phyloP scores from a whole-genome alignment of 2,329 filamentous ascomycete species.

The Chrysosporium keratinophilum region DNA sequence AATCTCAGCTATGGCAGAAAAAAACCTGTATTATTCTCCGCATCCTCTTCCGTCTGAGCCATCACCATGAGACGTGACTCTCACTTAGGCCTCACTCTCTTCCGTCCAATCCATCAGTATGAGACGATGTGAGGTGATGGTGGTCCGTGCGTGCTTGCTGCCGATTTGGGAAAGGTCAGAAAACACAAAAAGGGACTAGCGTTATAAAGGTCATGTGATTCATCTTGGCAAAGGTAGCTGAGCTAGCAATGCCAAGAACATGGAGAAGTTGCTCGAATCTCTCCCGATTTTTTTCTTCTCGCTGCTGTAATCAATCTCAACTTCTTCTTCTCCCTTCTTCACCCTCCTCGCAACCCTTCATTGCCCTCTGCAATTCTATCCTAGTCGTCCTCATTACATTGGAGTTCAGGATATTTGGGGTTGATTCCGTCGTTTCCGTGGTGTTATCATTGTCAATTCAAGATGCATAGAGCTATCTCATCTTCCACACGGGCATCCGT shows the following conservation, averaged over 20 bases:
- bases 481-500: conserved; percentile 69
- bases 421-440: conserved; percentile 22
- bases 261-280: conserved; percentile 27
- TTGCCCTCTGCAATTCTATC: conserved; percentile 22
- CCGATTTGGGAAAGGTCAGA: background rate
- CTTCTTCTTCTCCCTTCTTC: conserved; percentile 23
- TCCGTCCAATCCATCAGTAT: background rate
- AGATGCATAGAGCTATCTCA: conserved; percentile 92
- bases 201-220: background rate
- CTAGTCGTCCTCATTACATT: conserved; percentile 22
- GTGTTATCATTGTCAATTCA: conserved; percentile 19
- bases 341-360: conserved; percentile 21
- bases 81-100: background rate
- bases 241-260: conserved; percentile 31
- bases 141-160: conserved; percentile 1
- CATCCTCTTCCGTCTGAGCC: too few species aligned
- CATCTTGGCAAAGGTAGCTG: background rate
- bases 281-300: conserved; percentile 9
- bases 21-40: too few species aligned
- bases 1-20: too few species aligned
- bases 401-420: conserved; percentile 27
- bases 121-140: background rate
- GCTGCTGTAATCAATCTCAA: conserved; percentile 21
- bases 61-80: too few species aligned
- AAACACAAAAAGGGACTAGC: background rate